These are phyloP conservation scores for Cicer bijugum DNA, from an alignment of 306 rosid species.

Conservation along the genomic window DNA sequence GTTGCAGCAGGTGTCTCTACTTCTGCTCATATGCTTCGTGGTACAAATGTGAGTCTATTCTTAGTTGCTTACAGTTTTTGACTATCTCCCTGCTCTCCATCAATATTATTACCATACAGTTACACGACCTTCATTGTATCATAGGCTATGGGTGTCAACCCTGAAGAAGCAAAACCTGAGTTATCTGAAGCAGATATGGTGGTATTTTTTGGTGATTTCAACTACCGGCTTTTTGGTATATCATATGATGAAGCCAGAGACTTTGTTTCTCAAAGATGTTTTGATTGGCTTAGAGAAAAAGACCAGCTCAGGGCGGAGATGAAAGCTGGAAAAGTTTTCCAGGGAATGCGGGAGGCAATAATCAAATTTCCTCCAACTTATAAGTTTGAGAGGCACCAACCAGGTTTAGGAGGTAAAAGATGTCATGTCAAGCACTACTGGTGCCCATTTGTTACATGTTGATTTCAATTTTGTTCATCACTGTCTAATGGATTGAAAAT, in stretches of 20 bases:
- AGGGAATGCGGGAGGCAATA: slow-evolving; percentile 97
- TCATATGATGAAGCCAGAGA: slow-evolving; percentile 99
- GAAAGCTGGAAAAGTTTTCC: slow-evolving; percentile 95
- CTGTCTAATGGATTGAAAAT: slow-evolving; percentile 26
- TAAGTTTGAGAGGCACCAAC: slow-evolving; percentile 90
- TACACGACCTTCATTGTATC: slow-evolving; percentile 40
- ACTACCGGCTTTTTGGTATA: slow-evolving; percentile 94
- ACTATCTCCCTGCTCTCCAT: slow-evolving; percentile 35
- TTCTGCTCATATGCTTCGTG: slow-evolving; percentile 65
- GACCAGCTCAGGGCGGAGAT: slow-evolving; percentile 98
- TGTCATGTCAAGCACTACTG: slow-evolving; percentile 21
- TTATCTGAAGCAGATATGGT: slow-evolving; percentile 94
- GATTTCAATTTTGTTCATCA: slow-evolving; percentile 34
- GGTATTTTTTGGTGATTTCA: slow-evolving; percentile 92
- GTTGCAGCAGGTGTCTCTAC: slow-evolving; percentile 95
- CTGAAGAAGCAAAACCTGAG: slow-evolving; percentile 88
- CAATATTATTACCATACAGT: slow-evolving; percentile 41
- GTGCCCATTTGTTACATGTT: not conserved
- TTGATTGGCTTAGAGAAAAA: slow-evolving; percentile 99
- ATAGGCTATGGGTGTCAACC: slow-evolving; percentile 64
- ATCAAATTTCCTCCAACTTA: slow-evolving; percentile 95
- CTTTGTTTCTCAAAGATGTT: slow-evolving; percentile 99
- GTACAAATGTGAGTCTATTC: slow-evolving; percentile 70
- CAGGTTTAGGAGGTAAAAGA: slow-evolving; percentile 85
- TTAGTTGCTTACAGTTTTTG: slow-evolving; percentile 19